A percentile compares a stretch with the other conserved stretches of the same genome.
These are phyloP conservation scores for Chlorella sp. DNA, from an alignment of 139 green algal genomes.

Conservation along the genomic window DNA sequence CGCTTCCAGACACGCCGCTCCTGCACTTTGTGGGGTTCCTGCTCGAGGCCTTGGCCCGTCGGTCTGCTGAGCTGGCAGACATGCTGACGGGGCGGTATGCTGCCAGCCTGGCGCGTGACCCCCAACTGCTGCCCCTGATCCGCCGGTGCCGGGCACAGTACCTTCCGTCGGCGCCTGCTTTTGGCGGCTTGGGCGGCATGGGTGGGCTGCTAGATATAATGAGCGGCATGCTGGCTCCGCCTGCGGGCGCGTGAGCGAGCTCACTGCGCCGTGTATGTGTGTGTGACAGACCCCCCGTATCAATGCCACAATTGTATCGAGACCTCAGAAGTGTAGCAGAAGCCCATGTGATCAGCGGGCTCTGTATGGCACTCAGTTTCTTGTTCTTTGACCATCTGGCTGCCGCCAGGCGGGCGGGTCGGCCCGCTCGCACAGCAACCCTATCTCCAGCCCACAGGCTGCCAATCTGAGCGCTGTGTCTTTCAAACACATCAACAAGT, in stretches of 20 bases:
- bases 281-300: neutral
- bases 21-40: slow-evolving; percentile 30
- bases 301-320: neutral
- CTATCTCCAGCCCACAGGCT: too few relatives aligned
- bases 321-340: neutral
- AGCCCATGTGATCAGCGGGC: too few relatives aligned
- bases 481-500: too few relatives aligned
- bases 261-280: too few relatives aligned
- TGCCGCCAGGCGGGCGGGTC: too few relatives aligned
- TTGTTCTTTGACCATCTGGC: too few relatives aligned
- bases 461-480: too few relatives aligned
- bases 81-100: slow-evolving; percentile 27
- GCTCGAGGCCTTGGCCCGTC: slow-evolving; percentile 23
- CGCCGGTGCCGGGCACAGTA: neutral
- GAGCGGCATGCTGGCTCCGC: slow-evolving; percentile 26
- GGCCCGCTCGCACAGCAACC: too few relatives aligned
- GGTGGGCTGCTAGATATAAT: slow-evolving; percentile 27
- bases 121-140: slow-evolving; percentile 18
- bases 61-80: slow-evolving; percentile 1
- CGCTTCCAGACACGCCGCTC: slow-evolving; percentile 17
- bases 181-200: neutral
- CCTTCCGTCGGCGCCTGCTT: neutral
- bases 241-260: neutral
- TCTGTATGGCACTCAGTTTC: too few relatives aligned
- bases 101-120: slow-evolving; percentile 30